phyloP scores from a whole-genome alignment of 129 eudicot species.

The Flaveria ramosissima region DNA sequence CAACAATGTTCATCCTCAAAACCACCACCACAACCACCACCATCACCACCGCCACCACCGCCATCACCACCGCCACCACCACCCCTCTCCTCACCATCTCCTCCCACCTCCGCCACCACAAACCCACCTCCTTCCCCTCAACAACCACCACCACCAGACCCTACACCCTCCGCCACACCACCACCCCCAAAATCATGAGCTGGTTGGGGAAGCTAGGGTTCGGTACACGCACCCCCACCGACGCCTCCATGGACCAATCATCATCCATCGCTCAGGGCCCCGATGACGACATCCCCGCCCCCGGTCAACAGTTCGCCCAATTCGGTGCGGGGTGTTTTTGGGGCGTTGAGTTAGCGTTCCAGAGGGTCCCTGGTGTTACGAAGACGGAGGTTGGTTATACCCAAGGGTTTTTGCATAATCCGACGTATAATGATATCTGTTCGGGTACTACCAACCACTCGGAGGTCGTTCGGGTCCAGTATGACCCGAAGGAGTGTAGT shows the following conservation, averaged over 20 bases:
- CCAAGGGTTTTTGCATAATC: conserved; percentile 67
- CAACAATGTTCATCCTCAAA: conserved; percentile 50
- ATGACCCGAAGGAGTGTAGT: conserved; percentile 65
- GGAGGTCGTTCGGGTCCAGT: conserved; percentile 87
- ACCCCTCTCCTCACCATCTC: conserved; percentile 37
- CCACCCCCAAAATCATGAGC: conserved; percentile 54
- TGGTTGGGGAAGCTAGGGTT: conserved; percentile 62
- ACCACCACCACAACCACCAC: conserved; percentile 42
- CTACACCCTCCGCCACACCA: conserved; percentile 34
- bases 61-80: conserved; percentile 23
- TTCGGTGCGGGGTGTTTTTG: conserved; percentile 94
- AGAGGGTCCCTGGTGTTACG: conserved; percentile 80
- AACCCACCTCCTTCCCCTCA: conserved; percentile 27
- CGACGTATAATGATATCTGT: conserved; percentile 73
- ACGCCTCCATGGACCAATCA: conserved; percentile 41
- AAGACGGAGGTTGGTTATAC: conserved; percentile 83
- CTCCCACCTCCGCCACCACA: conserved; percentile 35
- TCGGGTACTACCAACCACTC: conserved; percentile 69
- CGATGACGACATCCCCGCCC: conserved; percentile 70
- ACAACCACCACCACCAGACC: conserved; percentile 23
- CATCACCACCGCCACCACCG: conserved; percentile 33
- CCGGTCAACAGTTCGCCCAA: conserved; percentile 76
- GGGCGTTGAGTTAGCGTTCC: conserved; percentile 87
- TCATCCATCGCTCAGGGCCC: conserved; percentile 66
- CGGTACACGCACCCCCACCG: conserved; percentile 54